A percentile compares a stretch with the other conserved stretches of the same genome.
Conservation (phyloP, 768 basidiomycete species). For the Lactarius deliciosus region DNA sequence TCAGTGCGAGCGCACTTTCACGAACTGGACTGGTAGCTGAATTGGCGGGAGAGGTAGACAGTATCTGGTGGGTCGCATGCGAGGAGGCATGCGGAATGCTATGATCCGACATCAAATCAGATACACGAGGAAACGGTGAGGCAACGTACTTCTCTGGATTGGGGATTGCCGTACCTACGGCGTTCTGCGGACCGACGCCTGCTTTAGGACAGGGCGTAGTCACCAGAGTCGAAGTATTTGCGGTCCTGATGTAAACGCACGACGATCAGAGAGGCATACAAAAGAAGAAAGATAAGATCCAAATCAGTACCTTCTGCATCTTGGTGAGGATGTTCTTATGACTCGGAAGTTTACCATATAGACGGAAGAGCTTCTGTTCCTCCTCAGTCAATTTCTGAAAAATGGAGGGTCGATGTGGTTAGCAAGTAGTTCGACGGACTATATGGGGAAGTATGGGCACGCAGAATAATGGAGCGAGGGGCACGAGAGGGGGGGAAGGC, state of each 20-base stretch:
- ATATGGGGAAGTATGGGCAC: background rate
- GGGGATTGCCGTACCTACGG: conserved; percentile 96
- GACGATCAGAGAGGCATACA: conserved; percentile 24
- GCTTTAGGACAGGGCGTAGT: conserved; percentile 98
- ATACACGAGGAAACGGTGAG: conserved; percentile 20
- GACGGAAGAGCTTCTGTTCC: conserved; percentile 90
- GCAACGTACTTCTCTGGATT: conserved; percentile 87
- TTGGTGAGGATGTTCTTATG: conserved; percentile 92
- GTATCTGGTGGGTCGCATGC: conserved; percentile 42
- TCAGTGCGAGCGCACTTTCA: conserved; percentile 26
- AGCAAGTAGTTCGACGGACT: background rate
- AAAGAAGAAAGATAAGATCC: conserved; percentile 16
- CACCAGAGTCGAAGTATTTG: conserved; percentile 99
- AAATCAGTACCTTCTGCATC: conserved; percentile 82
- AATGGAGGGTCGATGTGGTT: conserved; percentile 1
- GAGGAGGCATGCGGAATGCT: conserved; percentile 92
- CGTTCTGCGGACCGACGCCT: conserved; percentile 80
- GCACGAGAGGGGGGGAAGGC: conserved; percentile 1
- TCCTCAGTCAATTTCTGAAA: conserved; percentile 76
- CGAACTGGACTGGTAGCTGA: conserved; percentile 28
- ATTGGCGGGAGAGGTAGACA: conserved; percentile 28
- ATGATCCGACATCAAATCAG: conserved; percentile 23
- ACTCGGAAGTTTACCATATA: conserved; percentile 92
- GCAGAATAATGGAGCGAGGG: conserved; percentile 6
- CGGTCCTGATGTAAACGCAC: conserved; percentile 64